Percentiles rank a stretch among this genome's conserved stretches.
These are phyloP conservation scores for Ulvella scutata DNA, from an alignment of 139 green algal species.

Conservation along the genomic window DNA sequence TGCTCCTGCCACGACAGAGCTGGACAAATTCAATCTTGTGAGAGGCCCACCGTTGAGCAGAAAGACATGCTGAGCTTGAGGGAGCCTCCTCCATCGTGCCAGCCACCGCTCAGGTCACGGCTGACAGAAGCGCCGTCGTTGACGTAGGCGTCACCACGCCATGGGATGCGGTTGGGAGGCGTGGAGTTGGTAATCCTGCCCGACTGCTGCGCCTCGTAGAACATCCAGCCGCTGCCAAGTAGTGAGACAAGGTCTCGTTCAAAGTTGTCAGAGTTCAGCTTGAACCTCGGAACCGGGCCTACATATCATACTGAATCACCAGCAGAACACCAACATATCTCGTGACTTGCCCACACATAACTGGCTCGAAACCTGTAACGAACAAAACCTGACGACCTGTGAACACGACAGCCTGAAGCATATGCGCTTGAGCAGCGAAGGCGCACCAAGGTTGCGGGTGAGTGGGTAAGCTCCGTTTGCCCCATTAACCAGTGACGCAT, in stretches of 20 bases:
- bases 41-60: neutral
- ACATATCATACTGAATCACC: no score
- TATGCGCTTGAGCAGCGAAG: no score
- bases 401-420: no score
- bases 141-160: slow-evolving; percentile 25
- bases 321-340: no score
- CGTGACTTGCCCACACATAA: no score
- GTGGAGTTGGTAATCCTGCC: slow-evolving; percentile 16
- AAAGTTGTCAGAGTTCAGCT: neutral
- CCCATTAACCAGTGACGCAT: neutral
- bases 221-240: slow-evolving; percentile 11
- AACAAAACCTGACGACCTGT: no score
- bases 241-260: neutral
- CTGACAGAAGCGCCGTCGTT: slow-evolving; percentile 5
- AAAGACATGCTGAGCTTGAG: neutral
- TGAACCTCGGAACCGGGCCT: neutral
- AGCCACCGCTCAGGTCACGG: neutral
- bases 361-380: no score
- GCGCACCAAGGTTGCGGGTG: neutral
- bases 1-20: no score
- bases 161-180: slow-evolving; percentile 30
- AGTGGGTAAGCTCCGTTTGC: neutral
- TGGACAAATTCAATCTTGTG: no score
- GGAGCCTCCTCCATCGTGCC: neutral
- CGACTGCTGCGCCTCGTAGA: slow-evolving; percentile 37